Conservation (phyloP, 176 grass and related monocot genomes). For the Oryza meridionalis region DNA sequence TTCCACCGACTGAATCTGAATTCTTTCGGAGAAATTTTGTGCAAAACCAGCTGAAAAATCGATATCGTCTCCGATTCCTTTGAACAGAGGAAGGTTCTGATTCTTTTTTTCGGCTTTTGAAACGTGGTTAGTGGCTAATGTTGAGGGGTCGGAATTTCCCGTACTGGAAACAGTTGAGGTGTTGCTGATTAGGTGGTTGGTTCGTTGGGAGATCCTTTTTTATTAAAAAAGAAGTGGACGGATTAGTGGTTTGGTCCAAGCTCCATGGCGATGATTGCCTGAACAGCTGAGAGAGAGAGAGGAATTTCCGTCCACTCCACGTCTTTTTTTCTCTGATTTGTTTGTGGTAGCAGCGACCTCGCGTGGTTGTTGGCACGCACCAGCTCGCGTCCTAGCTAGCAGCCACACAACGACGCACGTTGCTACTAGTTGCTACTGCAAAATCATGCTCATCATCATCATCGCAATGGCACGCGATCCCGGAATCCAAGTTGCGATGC, state of each 20-base stretch:
- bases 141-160: not conserved
- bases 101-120: too few relatives aligned
- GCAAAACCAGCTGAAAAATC: too few relatives aligned
- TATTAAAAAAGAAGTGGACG: too few relatives aligned
- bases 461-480: not conserved
- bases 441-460: conserved; percentile 26
- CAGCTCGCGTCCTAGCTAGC: not conserved
- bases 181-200: not conserved
- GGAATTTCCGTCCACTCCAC: conserved; percentile 2
- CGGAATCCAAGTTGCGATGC: conserved; percentile 13
- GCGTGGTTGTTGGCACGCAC: conserved; percentile 31
- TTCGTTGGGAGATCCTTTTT: conserved; percentile 1
- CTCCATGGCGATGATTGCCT: not conserved
- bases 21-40: not conserved
- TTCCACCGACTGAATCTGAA: not conserved
- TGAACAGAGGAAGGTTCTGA: too few relatives aligned
- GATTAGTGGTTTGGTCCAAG: not conserved
- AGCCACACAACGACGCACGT: not conserved
- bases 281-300: not conserved
- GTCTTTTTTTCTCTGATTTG: not conserved
- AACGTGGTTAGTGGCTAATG: not conserved
- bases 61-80: too few relatives aligned
- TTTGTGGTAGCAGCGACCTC: not conserved
- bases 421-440: not conserved
- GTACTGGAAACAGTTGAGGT: not conserved